A percentile compares a stretch with the other conserved stretches of the same genome.
phyloP scores from a whole-genome alignment of 306 rosid genomes.

The Arachis stenosperma region DNA sequence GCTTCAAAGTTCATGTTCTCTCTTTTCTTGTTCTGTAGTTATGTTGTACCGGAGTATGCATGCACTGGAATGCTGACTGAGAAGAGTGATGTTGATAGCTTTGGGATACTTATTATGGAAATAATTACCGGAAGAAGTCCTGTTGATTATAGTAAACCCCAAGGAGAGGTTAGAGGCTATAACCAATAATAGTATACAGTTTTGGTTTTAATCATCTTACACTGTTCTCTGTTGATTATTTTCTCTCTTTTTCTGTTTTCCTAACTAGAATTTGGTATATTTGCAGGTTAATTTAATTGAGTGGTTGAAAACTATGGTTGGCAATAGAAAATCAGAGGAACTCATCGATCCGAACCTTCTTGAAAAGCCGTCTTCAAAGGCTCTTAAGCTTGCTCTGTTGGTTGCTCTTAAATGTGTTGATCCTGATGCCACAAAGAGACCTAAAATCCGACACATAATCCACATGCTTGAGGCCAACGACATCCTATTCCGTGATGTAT shows the following conservation, averaged over 20 bases:
- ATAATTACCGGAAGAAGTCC: constrained; percentile 86
- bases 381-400: constrained; percentile 80
- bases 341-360: constrained; percentile 87
- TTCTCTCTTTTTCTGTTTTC: neutral
- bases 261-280: constrained; percentile 32
- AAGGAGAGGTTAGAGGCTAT: constrained; percentile 79
- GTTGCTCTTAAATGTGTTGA: constrained; percentile 97
- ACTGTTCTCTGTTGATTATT: neutral
- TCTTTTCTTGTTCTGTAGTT: constrained; percentile 55
- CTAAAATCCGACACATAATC: constrained; percentile 94
- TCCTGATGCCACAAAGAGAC: constrained; percentile 93
- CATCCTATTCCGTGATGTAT: constrained; percentile 71
- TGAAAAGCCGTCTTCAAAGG: constrained; percentile 86
- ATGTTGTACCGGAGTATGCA: constrained; percentile 98
- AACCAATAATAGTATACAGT: neutral
- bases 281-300: constrained; percentile 86
- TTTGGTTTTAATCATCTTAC: constrained; percentile 10
- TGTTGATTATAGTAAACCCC: constrained; percentile 83
- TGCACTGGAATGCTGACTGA: constrained; percentile 98
- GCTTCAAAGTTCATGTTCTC: constrained; percentile 19
- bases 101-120: constrained; percentile 96
- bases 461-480: constrained; percentile 99
- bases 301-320: constrained; percentile 92
- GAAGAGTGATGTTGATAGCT: constrained; percentile 95
- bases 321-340: constrained; percentile 80